Conservation (phyloP, 768 basidiomycete genomes). For the Aureoboletus auriporus region DNA sequence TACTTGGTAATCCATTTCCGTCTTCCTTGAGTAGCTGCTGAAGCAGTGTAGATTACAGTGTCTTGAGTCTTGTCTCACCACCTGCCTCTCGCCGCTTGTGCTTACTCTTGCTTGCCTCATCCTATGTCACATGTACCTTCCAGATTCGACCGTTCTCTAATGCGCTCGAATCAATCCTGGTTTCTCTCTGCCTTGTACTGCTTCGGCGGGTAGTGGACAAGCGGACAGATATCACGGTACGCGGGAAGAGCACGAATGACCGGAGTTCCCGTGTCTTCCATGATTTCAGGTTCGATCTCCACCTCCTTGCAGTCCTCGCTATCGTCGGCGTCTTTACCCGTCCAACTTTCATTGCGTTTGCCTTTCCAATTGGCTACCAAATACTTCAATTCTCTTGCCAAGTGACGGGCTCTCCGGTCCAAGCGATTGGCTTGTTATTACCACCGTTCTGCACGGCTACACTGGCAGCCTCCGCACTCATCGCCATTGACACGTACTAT, state of each 20-base stretch:
- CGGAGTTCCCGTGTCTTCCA: not conserved
- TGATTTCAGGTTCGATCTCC: slow-evolving; percentile 15
- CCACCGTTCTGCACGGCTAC: slow-evolving; percentile 20
- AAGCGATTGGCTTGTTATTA: slow-evolving; percentile 8
- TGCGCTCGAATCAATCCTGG: slow-evolving; percentile 30
- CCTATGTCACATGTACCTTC: slow-evolving; percentile 34
- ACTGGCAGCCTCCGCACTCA: slow-evolving; percentile 11
- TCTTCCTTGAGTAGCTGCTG: not conserved
- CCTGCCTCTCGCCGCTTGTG: slow-evolving; percentile 17
- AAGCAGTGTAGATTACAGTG: slow-evolving; percentile 22
- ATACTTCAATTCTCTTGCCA: slow-evolving; percentile 14
- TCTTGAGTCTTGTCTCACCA: slow-evolving; percentile 17
- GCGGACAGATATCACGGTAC: not conserved
- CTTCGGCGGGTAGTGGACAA: slow-evolving; percentile 16
- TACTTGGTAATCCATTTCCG: slow-evolving; percentile 27
- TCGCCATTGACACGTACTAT: slow-evolving; percentile 31
- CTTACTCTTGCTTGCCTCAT: slow-evolving; percentile 32
- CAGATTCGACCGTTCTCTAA: slow-evolving; percentile 40
- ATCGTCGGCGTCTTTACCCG: slow-evolving; percentile 32
- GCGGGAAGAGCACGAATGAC: not conserved
- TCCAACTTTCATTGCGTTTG: slow-evolving; percentile 34
- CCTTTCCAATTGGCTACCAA: slow-evolving; percentile 29
- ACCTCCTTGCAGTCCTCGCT: slow-evolving; percentile 23
- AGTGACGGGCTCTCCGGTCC: slow-evolving; percentile 8
- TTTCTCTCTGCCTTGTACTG: slow-evolving; percentile 28